Percentiles rank a stretch among this genome's conserved stretches.
These are phyloP conservation scores for Rhizophagus clarus DNA, from an alignment of 192 early-diverging fungal species.

Conservation along the genomic window DNA sequence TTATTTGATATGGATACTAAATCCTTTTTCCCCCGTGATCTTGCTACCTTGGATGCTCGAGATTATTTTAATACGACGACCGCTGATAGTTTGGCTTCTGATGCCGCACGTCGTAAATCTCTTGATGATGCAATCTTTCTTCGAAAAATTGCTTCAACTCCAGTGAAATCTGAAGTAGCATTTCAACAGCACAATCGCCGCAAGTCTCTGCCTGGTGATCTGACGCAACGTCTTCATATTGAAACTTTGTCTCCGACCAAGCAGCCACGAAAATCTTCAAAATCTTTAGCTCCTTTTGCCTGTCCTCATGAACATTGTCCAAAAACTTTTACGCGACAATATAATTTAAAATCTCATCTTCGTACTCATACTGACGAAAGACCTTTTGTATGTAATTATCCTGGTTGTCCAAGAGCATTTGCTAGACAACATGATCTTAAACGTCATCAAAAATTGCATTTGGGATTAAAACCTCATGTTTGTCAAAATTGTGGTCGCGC, in stretches of 20 bases:
- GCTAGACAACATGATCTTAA: conserved; percentile 91
- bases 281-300: conserved; percentile 29
- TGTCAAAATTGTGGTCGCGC: conserved; percentile 76
- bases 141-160: conserved; percentile 18
- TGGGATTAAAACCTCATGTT: conserved; percentile 74
- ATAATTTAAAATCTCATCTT: conserved; percentile 78
- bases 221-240: conserved; percentile 28
- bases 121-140: conserved; percentile 30
- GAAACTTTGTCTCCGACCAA: conserved; percentile 25
- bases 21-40: not conserved
- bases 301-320: conserved; percentile 58
- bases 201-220: conserved; percentile 3
- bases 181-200: conserved; percentile 11
- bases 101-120: conserved; percentile 17
- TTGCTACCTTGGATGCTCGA: not conserved
- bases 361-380: conserved; percentile 76
- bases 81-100: not conserved
- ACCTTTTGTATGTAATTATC: conserved; percentile 69
- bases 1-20: conserved; percentile 21
- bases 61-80: conserved; percentile 2
- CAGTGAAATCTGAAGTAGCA: conserved; percentile 4
- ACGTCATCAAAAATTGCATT: conserved; percentile 80
- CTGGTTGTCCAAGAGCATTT: conserved; percentile 76
- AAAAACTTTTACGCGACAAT: conserved; percentile 72
- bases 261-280: conserved; percentile 17